These are phyloP conservation scores for Pseudomassariella vexata DNA, from an alignment of 2,329 filamentous ascomycete genomes.

Conservation along the genomic window DNA sequence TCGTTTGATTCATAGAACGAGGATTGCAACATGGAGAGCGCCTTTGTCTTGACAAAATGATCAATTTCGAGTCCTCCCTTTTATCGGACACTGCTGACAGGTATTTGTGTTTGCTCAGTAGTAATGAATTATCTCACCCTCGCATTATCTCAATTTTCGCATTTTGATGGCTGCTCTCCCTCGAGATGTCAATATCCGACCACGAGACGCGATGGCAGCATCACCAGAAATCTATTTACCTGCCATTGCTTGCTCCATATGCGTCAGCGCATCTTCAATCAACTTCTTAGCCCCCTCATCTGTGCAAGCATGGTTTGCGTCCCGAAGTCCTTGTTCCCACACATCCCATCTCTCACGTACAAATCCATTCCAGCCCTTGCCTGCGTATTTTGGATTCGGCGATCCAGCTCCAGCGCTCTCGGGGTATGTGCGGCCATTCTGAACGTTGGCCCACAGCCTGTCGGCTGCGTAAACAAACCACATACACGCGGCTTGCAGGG, in stretches of 20 bases:
- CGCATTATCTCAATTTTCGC: no score
- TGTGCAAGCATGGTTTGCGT: neutral
- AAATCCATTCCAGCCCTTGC: constrained; percentile 1
- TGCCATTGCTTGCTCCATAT: neutral
- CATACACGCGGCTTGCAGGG: constrained; percentile 1
- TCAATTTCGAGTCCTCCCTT: no score
- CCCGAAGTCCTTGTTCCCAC: neutral
- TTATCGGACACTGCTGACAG: no score
- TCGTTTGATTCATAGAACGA: no score
- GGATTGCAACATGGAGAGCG: no score
- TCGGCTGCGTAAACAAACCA: constrained; percentile 1
- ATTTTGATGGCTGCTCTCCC: no score
- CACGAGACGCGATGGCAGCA: no score
- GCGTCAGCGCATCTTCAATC: neutral
- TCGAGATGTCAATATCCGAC: no score
- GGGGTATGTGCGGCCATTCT: neutral
- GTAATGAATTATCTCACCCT: no score
- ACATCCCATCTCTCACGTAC: neutral
- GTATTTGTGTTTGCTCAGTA: no score
- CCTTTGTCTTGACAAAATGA: no score
- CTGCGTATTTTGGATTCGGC: neutral
- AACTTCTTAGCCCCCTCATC: neutral
- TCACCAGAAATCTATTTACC: no score
- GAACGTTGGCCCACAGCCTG: constrained; percentile 1
- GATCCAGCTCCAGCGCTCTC: neutral